Evolutionary conservation across 2,329 filamentous ascomycete species (phyloP).

Genomic region (Alternaria postmessia): DNA sequence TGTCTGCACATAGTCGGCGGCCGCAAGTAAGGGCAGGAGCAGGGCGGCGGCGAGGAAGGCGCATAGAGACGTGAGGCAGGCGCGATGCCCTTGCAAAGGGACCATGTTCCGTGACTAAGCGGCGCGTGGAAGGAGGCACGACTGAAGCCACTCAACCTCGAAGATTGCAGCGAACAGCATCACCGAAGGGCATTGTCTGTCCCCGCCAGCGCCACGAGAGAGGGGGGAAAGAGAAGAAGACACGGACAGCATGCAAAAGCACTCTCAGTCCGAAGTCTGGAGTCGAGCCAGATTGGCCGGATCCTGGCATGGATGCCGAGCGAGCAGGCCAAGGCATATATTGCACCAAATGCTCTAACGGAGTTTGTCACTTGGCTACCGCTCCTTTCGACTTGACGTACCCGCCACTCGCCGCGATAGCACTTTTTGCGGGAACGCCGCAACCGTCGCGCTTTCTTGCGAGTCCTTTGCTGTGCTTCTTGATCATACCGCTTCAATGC

Average conservation of each 20-base stretch:
- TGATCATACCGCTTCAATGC: slow-evolving; percentile 8
- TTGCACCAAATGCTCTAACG: slow-evolving; percentile 30
- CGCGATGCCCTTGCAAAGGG: slow-evolving; percentile 27
- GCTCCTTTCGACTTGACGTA: slow-evolving; percentile 8
- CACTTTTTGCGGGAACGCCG: slow-evolving; percentile 3
- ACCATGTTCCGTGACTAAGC: slow-evolving; percentile 37
- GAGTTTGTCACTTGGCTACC: slow-evolving; percentile 22
- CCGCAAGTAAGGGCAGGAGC: slow-evolving; percentile 29
- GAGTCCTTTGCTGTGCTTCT: slow-evolving; percentile 11
- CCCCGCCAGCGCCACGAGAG: slow-evolving; percentile 23
- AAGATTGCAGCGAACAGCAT: slow-evolving; percentile 31
- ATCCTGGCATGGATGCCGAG: slow-evolving; percentile 23
- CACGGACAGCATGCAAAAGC: slow-evolving; percentile 18
- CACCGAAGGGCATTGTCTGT: slow-evolving; percentile 36
- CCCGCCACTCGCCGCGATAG: slow-evolving; percentile 16
- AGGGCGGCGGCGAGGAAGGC: slow-evolving; percentile 23
- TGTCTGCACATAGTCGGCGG: slow-evolving; percentile 31
- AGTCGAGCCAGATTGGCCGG: slow-evolving; percentile 39
- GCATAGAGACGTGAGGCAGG: slow-evolving; percentile 24
- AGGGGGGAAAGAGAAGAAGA: slow-evolving; percentile 17
- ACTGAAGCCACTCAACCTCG: slow-evolving; percentile 34
- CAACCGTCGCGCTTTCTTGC: slow-evolving; percentile 1
- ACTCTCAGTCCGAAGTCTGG: slow-evolving; percentile 19
- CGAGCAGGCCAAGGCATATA: slow-evolving; percentile 33
- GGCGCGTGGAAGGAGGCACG: slow-evolving; percentile 25